Percentiles rank a stretch among this genome's conserved stretches.
phyloP scores from a whole-genome alignment of 768 basidiomycete species.

The Suillus plorans region DNA sequence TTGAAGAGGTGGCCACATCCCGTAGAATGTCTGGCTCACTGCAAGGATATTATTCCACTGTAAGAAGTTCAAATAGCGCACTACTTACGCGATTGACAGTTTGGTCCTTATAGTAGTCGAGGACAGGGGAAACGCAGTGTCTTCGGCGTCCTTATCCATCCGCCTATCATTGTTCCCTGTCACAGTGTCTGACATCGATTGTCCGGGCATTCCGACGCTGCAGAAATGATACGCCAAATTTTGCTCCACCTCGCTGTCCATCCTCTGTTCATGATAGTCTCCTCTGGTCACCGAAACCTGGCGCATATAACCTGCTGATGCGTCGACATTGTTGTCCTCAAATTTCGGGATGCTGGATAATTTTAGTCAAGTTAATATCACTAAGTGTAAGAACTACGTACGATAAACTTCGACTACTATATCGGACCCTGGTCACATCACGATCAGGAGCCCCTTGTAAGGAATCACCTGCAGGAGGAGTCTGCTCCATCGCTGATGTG shows the following conservation, averaged over 20 bases:
- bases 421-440: neutral
- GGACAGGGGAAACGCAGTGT: neutral
- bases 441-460: neutral
- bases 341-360: neutral
- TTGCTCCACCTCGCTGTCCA: neutral
- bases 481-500: neutral
- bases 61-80: neutral
- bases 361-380: neutral
- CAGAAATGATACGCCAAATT: neutral
- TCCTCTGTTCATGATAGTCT: neutral
- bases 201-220: neutral
- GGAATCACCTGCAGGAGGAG: neutral
- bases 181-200: neutral
- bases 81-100: neutral
- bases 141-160: neutral
- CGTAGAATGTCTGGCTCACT: neutral
- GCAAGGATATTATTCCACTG: neutral
- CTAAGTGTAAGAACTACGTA: neutral
- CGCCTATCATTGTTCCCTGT: neutral
- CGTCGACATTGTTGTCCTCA: neutral
- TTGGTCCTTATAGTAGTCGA: neutral
- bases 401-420: neutral
- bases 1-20: neutral
- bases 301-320: neutral
- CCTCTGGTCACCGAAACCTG: neutral